Conservation (phyloP, 345 rosid genomes). For the Sonneratia alba region DNA sequence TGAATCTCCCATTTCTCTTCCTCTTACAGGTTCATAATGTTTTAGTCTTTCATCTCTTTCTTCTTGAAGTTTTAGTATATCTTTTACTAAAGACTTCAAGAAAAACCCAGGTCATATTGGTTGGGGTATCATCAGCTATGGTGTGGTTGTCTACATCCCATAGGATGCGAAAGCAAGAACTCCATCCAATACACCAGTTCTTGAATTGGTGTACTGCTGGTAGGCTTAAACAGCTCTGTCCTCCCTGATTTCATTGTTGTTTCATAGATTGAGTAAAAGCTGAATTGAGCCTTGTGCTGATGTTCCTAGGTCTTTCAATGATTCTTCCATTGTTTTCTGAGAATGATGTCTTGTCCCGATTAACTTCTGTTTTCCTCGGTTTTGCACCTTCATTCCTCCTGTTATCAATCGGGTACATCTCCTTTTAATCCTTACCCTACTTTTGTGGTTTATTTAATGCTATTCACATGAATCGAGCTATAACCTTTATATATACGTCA, state of each 20-base stretch:
- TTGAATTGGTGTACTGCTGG: slow-evolving; percentile 78
- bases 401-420: slow-evolving; percentile 72
- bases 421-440: slow-evolving; percentile 3
- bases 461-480: neutral
- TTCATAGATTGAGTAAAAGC: neutral
- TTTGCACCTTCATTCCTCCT: slow-evolving; percentile 88
- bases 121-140: slow-evolving; percentile 69
- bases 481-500: slow-evolving; percentile 10
- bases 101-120: slow-evolving; percentile 55
- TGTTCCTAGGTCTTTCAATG: slow-evolving; percentile 54
- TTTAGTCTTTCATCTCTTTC: neutral
- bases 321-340: slow-evolving; percentile 77
- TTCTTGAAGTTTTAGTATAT: neutral
- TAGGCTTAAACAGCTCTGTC: slow-evolving; percentile 13
- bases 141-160: slow-evolving; percentile 75
- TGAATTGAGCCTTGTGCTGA: neutral
- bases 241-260: neutral
- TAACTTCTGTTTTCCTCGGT: slow-evolving; percentile 81
- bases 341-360: slow-evolving; percentile 55
- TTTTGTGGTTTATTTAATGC: neutral
- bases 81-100: neutral
- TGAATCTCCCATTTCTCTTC: slow-evolving; percentile 49
- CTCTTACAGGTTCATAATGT: slow-evolving; percentile 45
- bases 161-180: slow-evolving; percentile 77
- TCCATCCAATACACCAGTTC: slow-evolving; percentile 66